These are phyloP conservation scores for Yamadazyma endophytica DNA, from an alignment of 805 yeast genomes.

Conservation along the genomic window DNA sequence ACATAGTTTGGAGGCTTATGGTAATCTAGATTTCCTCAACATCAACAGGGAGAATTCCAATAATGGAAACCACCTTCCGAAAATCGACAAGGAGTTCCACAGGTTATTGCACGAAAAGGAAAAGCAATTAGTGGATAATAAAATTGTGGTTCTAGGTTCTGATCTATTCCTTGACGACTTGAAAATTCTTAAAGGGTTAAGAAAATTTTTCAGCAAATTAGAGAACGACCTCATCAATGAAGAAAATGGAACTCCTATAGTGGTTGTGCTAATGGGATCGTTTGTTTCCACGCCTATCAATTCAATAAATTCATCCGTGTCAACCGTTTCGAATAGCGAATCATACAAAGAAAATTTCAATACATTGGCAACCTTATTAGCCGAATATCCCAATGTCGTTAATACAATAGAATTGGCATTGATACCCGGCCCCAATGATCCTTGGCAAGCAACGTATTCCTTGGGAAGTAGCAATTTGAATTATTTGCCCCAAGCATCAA, in stretches of 20 bases:
- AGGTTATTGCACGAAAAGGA: slow-evolving; percentile 55
- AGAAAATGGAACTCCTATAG: slow-evolving; percentile 46
- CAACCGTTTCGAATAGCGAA: slow-evolving; percentile 48
- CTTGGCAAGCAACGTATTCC: slow-evolving; percentile 77
- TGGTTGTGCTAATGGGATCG: slow-evolving; percentile 79
- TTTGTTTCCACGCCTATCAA: slow-evolving; percentile 66
- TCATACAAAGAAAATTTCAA: slow-evolving; percentile 69
- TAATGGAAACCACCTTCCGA: slow-evolving; percentile 37
- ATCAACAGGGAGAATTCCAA: slow-evolving; percentile 26
- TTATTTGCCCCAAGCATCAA: slow-evolving; percentile 56
- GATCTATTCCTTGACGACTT: slow-evolving; percentile 64
- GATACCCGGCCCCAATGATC: slow-evolving; percentile 89
- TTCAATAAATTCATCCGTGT: slow-evolving; percentile 46
- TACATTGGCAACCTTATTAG: slow-evolving; percentile 60
- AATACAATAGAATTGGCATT: slow-evolving; percentile 57
- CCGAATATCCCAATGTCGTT: slow-evolving; percentile 53
- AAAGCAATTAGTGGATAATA: slow-evolving; percentile 50
- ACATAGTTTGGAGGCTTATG: slow-evolving; percentile 63
- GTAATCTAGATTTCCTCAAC: slow-evolving; percentile 68
- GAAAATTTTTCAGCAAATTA: slow-evolving; percentile 54
- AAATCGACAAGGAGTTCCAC: slow-evolving; percentile 60
- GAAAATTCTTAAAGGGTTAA: slow-evolving; percentile 57
- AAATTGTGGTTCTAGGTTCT: slow-evolving; percentile 69
- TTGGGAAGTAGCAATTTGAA: slow-evolving; percentile 46
- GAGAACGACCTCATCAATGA: slow-evolving; percentile 23